Evolutionary conservation across 73 alveolate genomes (phyloP).

Genomic region (Uronychia setigera): DNA sequence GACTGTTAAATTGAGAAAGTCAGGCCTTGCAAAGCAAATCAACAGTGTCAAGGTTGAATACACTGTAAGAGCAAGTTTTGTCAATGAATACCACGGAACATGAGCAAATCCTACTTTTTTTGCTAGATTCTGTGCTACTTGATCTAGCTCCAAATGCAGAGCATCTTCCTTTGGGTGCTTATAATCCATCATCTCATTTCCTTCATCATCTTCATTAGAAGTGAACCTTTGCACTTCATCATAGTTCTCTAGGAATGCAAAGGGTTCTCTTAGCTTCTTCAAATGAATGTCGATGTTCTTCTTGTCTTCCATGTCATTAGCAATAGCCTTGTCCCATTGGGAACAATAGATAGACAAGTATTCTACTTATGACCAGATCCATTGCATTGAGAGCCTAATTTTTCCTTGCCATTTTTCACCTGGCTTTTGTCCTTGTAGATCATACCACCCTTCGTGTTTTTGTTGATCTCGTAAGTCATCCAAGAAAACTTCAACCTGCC

Average conservation of each 20-base stretch:
- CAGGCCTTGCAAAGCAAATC: constrained; percentile 41
- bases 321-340: constrained; percentile 33
- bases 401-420: constrained; percentile 42
- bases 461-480: constrained; percentile 54
- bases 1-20: constrained; percentile 47
- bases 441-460: constrained; percentile 63
- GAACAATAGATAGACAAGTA: constrained; percentile 21
- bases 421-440: constrained; percentile 26
- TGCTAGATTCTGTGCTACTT: constrained; percentile 29
- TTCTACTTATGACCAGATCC: constrained; percentile 48
- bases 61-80: constrained; percentile 24
- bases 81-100: constrained; percentile 57
- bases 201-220: constrained; percentile 10
- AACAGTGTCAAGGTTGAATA: constrained; percentile 43
- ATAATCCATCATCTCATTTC: not conserved
- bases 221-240: constrained; percentile 25
- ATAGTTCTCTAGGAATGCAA: constrained; percentile 29
- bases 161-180: constrained; percentile 13
- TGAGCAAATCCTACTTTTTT: constrained; percentile 34
- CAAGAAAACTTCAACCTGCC: constrained; percentile 25
- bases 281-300: constrained; percentile 2
- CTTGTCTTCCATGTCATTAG: constrained; percentile 7
- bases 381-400: constrained; percentile 38
- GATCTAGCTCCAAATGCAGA: constrained; percentile 28
- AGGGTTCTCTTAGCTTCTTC: constrained; percentile 32